Evolutionary conservation across 2,329 filamentous ascomycete species (phyloP).

Genomic region (Colletotrichum spinosum): DNA sequence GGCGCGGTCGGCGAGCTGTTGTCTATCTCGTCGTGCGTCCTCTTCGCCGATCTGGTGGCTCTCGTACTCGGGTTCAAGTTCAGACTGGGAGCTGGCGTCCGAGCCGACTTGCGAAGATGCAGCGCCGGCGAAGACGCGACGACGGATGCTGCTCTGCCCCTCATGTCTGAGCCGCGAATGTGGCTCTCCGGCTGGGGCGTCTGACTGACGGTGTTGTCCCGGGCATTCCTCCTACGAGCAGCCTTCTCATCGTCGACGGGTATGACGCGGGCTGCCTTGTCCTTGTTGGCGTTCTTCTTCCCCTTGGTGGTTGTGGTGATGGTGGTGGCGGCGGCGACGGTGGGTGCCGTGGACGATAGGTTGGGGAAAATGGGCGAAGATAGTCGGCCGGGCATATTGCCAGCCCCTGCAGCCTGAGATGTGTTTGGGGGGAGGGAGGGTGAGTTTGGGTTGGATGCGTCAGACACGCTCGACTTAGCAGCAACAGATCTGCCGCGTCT

Average conservation of each 20-base stretch:
- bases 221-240: constrained; percentile 51
- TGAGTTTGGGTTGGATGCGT: constrained; percentile 52
- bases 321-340: constrained; percentile 12
- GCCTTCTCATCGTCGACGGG: constrained; percentile 45
- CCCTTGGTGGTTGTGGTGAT: constrained; percentile 30
- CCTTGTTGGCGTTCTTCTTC: constrained; percentile 43
- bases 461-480: constrained; percentile 52
- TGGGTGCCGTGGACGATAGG: constrained; percentile 38
- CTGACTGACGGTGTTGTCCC: constrained; percentile 52
- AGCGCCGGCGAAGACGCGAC: constrained; percentile 42
- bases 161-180: constrained; percentile 44
- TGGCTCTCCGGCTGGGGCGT: constrained; percentile 51
- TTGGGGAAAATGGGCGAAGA: constrained; percentile 49
- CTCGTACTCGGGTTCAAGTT: constrained; percentile 44
- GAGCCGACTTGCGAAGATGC: constrained; percentile 31
- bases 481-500: constrained; percentile 53
- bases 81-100: constrained; percentile 30
- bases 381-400: constrained; percentile 54
- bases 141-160: constrained; percentile 41
- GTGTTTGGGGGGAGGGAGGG: constrained; percentile 41
- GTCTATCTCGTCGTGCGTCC: constrained; percentile 66
- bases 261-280: constrained; percentile 38
- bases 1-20: constrained; percentile 64
- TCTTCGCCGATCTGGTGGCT: constrained; percentile 64
- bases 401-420: constrained; percentile 43